Conservation (phyloP, 139 green algal genomes). For the Micractinium sp. region DNA sequence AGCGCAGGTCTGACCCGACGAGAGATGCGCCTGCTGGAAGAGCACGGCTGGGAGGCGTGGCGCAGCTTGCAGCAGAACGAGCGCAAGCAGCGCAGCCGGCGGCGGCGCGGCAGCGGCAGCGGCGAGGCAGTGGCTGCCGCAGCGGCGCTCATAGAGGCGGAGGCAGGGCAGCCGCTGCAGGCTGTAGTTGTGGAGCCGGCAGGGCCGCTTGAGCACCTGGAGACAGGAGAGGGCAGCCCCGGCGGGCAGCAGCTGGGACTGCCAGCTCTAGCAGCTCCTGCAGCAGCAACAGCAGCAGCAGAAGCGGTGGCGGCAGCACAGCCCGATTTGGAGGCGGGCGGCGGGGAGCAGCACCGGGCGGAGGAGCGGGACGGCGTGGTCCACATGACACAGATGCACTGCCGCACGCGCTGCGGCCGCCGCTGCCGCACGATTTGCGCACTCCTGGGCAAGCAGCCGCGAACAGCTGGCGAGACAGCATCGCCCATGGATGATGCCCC, state of each 20-base stretch:
- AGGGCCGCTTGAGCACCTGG: background rate
- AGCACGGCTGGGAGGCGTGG: constrained; percentile 25
- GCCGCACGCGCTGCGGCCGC: background rate
- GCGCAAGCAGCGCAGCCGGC: background rate
- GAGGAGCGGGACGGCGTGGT: constrained; percentile 24
- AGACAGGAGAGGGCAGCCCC: background rate
- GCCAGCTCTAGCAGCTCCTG: background rate
- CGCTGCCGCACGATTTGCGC: constrained; percentile 25
- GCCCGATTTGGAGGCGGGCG: background rate
- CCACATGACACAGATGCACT: background rate
- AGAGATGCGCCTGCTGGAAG: background rate
- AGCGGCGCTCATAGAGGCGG: background rate
- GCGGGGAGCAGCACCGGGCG: too few relatives aligned
- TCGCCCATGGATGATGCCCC: background rate
- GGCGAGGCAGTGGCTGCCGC: background rate
- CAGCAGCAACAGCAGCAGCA: background rate
- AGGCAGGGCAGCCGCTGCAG: background rate
- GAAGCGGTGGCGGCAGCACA: background rate
- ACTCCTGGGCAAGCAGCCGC: background rate
- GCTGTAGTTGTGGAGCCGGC: constrained; percentile 4
- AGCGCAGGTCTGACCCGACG: background rate
- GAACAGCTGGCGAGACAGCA: background rate
- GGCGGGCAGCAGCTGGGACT: background rate
- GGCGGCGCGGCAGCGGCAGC: background rate
- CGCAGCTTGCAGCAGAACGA: background rate